phyloP scores from a whole-genome alignment of 306 rosid species.

The Corylus americana region DNA sequence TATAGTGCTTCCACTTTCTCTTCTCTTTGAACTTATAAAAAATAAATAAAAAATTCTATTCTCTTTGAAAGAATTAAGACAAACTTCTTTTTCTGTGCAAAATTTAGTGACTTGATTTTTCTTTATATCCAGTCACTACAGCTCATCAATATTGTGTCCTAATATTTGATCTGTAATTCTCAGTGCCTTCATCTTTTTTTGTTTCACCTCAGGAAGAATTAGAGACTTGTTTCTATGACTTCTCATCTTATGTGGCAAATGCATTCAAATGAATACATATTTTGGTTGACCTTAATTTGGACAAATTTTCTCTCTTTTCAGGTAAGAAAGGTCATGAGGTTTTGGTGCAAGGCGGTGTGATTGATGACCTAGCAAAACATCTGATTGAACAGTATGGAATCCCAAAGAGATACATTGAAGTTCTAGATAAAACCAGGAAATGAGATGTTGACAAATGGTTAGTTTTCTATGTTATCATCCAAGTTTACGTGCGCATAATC shows the following conservation, averaged over 20 bases:
- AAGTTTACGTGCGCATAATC: not conserved
- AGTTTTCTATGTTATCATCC: not conserved
- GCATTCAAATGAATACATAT: not conserved
- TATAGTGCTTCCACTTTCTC: not conserved
- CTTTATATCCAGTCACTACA: not conserved
- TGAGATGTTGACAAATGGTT: slow-evolving; percentile 22
- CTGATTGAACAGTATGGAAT: slow-evolving; percentile 86
- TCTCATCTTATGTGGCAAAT: not conserved
- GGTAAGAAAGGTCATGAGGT: slow-evolving; percentile 92
- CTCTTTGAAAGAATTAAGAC: not conserved
- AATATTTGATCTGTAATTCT: not conserved
- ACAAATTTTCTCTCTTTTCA: slow-evolving; percentile 29
- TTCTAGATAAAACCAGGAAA: slow-evolving; percentile 82
- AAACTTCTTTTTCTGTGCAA: not conserved
- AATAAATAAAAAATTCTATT: not conserved
- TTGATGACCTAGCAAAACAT: slow-evolving; percentile 79
- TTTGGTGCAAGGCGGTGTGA: slow-evolving; percentile 92
- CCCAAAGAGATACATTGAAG: slow-evolving; percentile 88
- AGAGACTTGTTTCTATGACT: not conserved
- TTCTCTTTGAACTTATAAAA: not conserved
- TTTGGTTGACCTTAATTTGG: slow-evolving; percentile 4
- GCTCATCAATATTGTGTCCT: not conserved
- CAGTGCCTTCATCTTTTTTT: slow-evolving; percentile 1
- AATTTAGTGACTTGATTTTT: not conserved
- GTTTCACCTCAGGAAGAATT: not conserved